Conservation (phyloP, 257 asterid species). For the Solanum peruvianum region DNA sequence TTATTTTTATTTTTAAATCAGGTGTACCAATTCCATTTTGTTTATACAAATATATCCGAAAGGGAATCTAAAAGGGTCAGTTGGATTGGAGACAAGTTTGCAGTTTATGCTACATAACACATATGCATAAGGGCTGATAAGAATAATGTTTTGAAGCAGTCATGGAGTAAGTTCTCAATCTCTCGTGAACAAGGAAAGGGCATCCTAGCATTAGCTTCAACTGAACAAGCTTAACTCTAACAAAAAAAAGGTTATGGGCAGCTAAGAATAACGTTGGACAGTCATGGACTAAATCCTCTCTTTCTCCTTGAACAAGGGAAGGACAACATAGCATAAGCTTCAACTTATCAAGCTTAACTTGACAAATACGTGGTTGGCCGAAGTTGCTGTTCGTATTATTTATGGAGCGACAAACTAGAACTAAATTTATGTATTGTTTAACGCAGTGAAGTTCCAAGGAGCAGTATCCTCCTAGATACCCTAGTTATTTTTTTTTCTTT, state of each 20-base stretch:
- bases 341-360: background rate
- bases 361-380: background rate
- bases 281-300: background rate
- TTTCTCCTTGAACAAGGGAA: background rate
- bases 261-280: background rate
- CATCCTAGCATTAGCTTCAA: background rate
- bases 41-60: background rate
- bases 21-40: background rate
- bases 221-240: background rate
- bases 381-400: background rate
- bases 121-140: background rate
- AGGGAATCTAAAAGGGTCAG: background rate
- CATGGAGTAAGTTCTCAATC: background rate
- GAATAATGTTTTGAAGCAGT: background rate
- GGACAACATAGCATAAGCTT: background rate
- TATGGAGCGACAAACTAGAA: background rate
- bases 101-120: background rate
- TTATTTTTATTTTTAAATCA: background rate
- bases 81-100: background rate
- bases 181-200: background rate
- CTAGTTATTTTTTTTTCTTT: background rate
- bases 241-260: background rate
- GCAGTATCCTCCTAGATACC: background rate
- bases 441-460: background rate
- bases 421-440: background rate